phyloP scores from a whole-genome alignment of 495 filamentous ascomycete species.

The Achaetomiella virescens region DNA sequence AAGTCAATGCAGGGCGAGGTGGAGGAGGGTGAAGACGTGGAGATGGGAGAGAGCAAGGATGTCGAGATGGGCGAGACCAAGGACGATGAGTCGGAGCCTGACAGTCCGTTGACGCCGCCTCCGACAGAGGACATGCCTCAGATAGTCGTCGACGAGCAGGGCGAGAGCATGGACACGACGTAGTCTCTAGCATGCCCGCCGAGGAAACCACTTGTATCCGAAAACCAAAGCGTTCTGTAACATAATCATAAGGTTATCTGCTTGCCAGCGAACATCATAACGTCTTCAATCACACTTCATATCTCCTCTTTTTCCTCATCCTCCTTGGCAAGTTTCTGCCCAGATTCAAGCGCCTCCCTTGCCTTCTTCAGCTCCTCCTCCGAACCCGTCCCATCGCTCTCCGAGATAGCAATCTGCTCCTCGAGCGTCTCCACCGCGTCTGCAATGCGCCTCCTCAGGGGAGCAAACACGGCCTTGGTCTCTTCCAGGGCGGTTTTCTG shows the following conservation, averaged over 20 bases:
- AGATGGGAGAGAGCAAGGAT: constrained; percentile 46
- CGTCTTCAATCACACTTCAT: not conserved
- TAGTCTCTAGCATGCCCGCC: constrained; percentile 7
- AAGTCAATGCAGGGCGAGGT: constrained; percentile 48
- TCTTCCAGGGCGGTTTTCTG: constrained; percentile 73
- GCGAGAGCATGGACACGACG: constrained; percentile 68
- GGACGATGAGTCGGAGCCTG: constrained; percentile 36
- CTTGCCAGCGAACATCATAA: not conserved
- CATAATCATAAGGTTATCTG: not conserved
- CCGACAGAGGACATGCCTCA: constrained; percentile 42
- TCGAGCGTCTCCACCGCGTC: constrained; percentile 65
- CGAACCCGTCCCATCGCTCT: constrained; percentile 51
- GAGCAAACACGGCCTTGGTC: constrained; percentile 72
- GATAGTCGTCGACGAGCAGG: constrained; percentile 49
- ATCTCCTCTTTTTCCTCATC: constrained; percentile 1
- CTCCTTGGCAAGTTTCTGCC: constrained; percentile 32
- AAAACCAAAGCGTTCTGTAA: not conserved
- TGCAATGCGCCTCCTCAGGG: constrained; percentile 57
- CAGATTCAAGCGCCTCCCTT: constrained; percentile 43
- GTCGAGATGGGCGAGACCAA: constrained; percentile 44
- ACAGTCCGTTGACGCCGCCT: constrained; percentile 27
- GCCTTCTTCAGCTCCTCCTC: constrained; percentile 59
- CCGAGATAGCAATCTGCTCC: constrained; percentile 45
- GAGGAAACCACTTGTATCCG: not conserved
- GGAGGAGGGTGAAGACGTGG: constrained; percentile 60